Conservation (phyloP, 2,329 filamentous ascomycete species). For the Mycosphaerelloides madeirae region DNA sequence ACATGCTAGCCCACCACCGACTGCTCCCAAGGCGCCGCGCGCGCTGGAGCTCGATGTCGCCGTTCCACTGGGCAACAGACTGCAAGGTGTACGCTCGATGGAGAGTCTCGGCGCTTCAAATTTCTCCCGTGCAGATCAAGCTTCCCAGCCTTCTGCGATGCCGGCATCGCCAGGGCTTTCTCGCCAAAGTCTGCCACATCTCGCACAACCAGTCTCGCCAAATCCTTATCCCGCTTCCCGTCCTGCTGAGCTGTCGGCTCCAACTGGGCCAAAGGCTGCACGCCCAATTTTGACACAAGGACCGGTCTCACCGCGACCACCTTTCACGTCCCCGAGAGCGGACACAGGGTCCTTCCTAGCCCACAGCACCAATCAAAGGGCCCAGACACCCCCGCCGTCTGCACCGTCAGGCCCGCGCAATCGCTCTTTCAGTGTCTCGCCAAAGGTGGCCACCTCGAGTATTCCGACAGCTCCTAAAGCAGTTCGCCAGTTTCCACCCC, state of each 20-base stretch:
- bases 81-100: conserved; percentile 28
- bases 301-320: conserved; percentile 24
- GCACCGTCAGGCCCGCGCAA: conserved; percentile 32
- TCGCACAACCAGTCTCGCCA: conserved; percentile 23
- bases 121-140: not conserved
- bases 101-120: conserved; percentile 28
- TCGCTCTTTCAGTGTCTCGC: conserved; percentile 33
- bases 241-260: conserved; percentile 23
- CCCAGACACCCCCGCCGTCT: conserved; percentile 26
- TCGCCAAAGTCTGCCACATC: conserved; percentile 18
- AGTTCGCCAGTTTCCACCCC: conserved; percentile 20
- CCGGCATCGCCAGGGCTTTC: conserved; percentile 20
- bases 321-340: conserved; percentile 24
- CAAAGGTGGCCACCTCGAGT: conserved; percentile 27
- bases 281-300: conserved; percentile 21
- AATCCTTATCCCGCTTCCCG: conserved; percentile 19
- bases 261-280: conserved; percentile 30
- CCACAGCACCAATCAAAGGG: conserved; percentile 7
- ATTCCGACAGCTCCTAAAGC: conserved; percentile 36
- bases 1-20: conserved; percentile 24
- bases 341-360: conserved; percentile 18
- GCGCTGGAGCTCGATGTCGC: conserved; percentile 25
- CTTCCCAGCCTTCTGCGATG: conserved; percentile 10
- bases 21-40: conserved; percentile 31
- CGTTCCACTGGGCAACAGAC: conserved; percentile 19